phyloP scores from a whole-genome alignment of 2,329 filamentous ascomycete genomes.

The Fusarium pseudoanthophilum region DNA sequence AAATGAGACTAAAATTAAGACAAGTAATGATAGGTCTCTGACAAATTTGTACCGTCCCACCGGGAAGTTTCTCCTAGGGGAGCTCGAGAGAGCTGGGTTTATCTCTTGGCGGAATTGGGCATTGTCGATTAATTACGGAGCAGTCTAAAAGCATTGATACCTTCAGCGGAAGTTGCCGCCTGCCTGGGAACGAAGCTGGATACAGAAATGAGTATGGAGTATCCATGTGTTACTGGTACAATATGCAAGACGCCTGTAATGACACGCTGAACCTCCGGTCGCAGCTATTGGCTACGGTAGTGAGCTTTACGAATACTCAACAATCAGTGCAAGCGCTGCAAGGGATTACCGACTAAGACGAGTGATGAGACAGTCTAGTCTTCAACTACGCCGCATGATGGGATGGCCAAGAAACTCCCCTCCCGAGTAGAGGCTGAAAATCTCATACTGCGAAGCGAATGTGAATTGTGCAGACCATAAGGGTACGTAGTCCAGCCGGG shows the following conservation, averaged over 20 bases:
- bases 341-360: background rate
- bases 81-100: background rate
- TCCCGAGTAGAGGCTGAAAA: background rate
- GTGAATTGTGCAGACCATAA: background rate
- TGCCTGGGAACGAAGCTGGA: background rate
- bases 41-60: slow-evolving; percentile 20
- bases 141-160: background rate
- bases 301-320: slow-evolving; percentile 3
- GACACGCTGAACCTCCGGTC: background rate
- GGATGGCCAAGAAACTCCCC: background rate
- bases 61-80: slow-evolving; percentile 3
- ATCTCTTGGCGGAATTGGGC: slow-evolving; percentile 11
- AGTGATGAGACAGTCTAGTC: slow-evolving; percentile 12
- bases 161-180: slow-evolving; percentile 11
- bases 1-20: slow-evolving; percentile 11
- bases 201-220: background rate
- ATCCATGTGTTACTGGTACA: background rate
- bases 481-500: background rate
- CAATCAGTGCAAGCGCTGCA: background rate
- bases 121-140: background rate
- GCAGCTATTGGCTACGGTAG: background rate
- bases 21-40: background rate
- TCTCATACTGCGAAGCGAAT: background rate
- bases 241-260: slow-evolving; percentile 8
- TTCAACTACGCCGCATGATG: slow-evolving; percentile 6